Percentiles rank a stretch among this genome's conserved stretches.
These are phyloP conservation scores for Myrmaecium sp. DNA, from an alignment of 2,329 filamentous ascomycete species.

Conservation along the genomic window DNA sequence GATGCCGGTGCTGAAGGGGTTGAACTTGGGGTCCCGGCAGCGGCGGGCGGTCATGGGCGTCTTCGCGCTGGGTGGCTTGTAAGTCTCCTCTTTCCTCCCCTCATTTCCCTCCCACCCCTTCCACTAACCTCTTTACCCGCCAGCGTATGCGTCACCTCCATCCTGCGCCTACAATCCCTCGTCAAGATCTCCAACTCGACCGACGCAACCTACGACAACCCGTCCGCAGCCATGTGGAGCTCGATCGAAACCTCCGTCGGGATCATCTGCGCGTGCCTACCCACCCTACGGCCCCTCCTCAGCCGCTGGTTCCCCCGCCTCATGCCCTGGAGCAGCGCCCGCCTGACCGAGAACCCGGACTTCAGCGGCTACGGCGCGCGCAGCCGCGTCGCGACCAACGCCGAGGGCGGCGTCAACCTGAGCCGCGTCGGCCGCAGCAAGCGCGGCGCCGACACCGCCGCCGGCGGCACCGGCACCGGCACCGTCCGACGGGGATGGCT, in stretches of 20 bases:
- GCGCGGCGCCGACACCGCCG: no score
- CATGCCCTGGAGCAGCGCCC: no score
- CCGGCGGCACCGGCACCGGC: no score
- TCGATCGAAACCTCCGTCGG: slow-evolving; percentile 15
- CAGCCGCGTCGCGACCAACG: no score
- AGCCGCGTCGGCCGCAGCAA: no score
- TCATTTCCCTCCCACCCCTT: not conserved
- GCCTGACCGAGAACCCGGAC: no score
- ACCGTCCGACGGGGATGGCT: no score
- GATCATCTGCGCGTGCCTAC: slow-evolving; percentile 14
- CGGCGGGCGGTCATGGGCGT: slow-evolving; percentile 14
- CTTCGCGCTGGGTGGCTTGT: slow-evolving; percentile 16
- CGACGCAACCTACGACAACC: slow-evolving; percentile 17
- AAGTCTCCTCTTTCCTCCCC: slow-evolving; percentile 3
- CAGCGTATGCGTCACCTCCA: slow-evolving; percentile 15
- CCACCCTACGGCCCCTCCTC: slow-evolving; percentile 13
- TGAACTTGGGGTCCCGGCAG: slow-evolving; percentile 13
- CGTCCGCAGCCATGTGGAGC: slow-evolving; percentile 13
- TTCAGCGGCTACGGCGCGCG: no score
- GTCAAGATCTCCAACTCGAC: slow-evolving; percentile 12
- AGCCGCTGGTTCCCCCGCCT: slow-evolving; percentile 4
- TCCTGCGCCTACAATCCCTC: slow-evolving; percentile 15
- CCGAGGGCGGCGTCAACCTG: no score
- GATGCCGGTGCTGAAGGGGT: slow-evolving; percentile 13
- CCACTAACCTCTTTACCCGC: not conserved